These are phyloP conservation scores for Cyclospora cayetanensis DNA, from an alignment of 169 alveolate genomes.

Conservation along the genomic window DNA sequence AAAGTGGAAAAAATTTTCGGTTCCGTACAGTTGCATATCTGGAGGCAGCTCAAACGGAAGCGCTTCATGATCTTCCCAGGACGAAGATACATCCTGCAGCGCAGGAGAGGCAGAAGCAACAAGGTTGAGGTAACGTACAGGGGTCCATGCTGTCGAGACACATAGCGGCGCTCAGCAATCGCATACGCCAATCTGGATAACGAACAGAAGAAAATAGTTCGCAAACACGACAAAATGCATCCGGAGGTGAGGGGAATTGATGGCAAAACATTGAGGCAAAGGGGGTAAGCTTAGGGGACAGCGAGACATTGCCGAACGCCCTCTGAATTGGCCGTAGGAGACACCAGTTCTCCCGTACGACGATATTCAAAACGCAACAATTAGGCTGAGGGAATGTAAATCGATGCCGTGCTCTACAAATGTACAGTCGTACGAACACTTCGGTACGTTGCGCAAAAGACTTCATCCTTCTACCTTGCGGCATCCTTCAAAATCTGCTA, in stretches of 20 bases:
- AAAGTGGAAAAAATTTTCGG: conserved; percentile 46
- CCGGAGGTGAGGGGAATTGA: neutral
- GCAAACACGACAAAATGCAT: neutral
- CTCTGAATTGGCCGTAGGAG: neutral
- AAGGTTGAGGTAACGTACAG: neutral
- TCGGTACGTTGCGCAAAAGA: too few relatives aligned
- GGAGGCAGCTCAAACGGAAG: conserved; percentile 40
- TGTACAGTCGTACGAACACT: too few relatives aligned
- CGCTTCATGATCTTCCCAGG: neutral
- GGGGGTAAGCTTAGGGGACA: neutral
- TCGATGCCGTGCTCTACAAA: too few relatives aligned
- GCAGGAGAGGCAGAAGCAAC: neutral
- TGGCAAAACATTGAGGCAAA: neutral
- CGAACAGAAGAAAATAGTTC: neutral
- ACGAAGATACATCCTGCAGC: neutral
- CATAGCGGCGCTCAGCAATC: too few relatives aligned
- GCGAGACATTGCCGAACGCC: neutral
- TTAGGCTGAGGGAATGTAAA: too few relatives aligned
- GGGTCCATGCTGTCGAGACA: too few relatives aligned
- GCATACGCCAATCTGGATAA: neutral
- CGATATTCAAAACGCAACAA: too few relatives aligned
- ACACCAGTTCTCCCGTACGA: too few relatives aligned
- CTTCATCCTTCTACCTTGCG: too few relatives aligned
- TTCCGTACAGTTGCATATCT: conserved; percentile 42
- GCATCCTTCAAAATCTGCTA: neutral